phyloP scores from a whole-genome alignment of 2,329 filamentous ascomycete genomes.

The Penicillium sp. region DNA sequence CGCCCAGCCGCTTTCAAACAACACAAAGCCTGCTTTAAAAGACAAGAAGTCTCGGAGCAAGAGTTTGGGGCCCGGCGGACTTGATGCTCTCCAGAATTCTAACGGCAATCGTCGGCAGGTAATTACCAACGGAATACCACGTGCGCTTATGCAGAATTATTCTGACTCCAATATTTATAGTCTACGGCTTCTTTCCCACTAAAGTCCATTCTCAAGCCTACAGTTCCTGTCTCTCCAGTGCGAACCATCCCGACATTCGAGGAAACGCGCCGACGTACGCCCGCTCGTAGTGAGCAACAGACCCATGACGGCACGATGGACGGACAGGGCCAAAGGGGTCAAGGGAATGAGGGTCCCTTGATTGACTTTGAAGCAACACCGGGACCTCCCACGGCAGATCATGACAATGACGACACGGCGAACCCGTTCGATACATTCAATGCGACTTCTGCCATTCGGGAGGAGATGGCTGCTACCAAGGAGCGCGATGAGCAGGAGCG shows the following conservation, averaged over 20 bases:
- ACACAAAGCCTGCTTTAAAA: conserved; percentile 39
- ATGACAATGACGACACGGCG: conserved; percentile 43
- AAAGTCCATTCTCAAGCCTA: conserved; percentile 78
- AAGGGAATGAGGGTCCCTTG: conserved; percentile 34
- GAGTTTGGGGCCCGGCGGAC: conserved; percentile 87
- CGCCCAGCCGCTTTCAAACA: conserved; percentile 26
- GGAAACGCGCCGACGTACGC: conserved; percentile 47
- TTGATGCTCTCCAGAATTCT: conserved; percentile 74
- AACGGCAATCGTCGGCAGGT: conserved; percentile 79
- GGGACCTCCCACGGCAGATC: conserved; percentile 29
- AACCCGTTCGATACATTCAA: conserved; percentile 51
- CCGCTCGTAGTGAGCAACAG: conserved; percentile 32
- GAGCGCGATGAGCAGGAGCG: conserved; percentile 68
- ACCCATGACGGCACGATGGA: conserved; percentile 14
- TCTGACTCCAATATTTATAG: conserved; percentile 30
- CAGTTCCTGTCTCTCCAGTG: conserved; percentile 64
- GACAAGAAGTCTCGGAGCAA: conserved; percentile 80
- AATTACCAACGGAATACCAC: conserved; percentile 32
- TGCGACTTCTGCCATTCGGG: conserved; percentile 38
- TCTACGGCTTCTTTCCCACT: conserved; percentile 44
- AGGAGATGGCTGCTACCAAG: conserved; percentile 62
- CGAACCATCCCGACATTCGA: conserved; percentile 63
- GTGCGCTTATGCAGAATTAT: conserved; percentile 2
- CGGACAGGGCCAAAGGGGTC: conserved; percentile 10
- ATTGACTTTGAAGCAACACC: conserved; percentile 46